These are phyloP conservation scores for Coemansia sp. DNA, from an alignment of 192 early-diverging fungal species.

Conservation along the genomic window DNA sequence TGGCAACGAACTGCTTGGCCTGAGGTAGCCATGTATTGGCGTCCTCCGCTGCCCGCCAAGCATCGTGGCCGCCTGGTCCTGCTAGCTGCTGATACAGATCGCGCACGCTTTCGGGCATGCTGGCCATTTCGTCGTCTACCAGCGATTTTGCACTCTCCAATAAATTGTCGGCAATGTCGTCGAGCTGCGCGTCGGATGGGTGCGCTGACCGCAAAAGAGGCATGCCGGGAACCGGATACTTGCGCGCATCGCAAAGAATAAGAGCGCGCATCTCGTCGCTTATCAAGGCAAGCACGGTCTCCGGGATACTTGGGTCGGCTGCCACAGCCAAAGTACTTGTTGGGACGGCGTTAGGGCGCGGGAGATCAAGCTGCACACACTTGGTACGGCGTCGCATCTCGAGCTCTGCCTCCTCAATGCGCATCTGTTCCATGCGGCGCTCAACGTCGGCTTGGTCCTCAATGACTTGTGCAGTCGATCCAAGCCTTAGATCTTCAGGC, in stretches of 20 bases:
- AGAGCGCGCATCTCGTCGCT: constrained; percentile 73
- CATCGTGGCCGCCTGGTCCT: constrained; percentile 23
- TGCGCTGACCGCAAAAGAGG: constrained; percentile 46
- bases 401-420: constrained; percentile 56
- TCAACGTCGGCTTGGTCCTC: constrained; percentile 81
- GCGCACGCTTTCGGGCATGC: constrained; percentile 12
- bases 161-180: constrained; percentile 63
- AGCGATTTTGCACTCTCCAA: constrained; percentile 61
- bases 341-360: constrained; percentile 62
- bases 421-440: constrained; percentile 57
- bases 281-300: constrained; percentile 63
- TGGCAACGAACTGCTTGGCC: not conserved
- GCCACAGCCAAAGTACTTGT: constrained; percentile 17
- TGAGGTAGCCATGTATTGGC: constrained; percentile 32
- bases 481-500: constrained; percentile 19
- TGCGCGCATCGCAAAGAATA: constrained; percentile 70
- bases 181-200: constrained; percentile 24
- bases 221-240: constrained; percentile 71
- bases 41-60: constrained; percentile 31
- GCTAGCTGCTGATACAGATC: constrained; percentile 12
- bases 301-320: constrained; percentile 21
- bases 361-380: constrained; percentile 76
- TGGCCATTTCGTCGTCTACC: constrained; percentile 55
- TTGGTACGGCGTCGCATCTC: constrained; percentile 66
- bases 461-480: constrained; percentile 3